Percentiles rank a stretch among this genome's conserved stretches.
phyloP scores from a whole-genome alignment of 257 asterid species.

The Solanum rostratum region DNA sequence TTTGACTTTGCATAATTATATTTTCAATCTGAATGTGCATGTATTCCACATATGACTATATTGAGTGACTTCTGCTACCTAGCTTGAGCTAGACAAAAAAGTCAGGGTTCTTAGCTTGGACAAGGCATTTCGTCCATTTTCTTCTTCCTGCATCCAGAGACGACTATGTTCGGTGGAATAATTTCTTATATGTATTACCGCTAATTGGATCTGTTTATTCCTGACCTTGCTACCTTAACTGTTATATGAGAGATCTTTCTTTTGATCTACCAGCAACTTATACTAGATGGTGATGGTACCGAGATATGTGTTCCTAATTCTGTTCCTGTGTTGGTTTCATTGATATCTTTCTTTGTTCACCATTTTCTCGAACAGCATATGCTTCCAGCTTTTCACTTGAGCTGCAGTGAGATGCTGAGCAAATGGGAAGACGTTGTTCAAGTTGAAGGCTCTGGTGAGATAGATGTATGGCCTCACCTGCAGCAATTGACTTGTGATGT shows the following conservation, averaged over 20 bases:
- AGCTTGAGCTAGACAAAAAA: not conserved
- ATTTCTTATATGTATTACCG: not conserved
- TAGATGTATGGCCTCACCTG: conserved; percentile 29
- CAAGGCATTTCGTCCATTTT: not conserved
- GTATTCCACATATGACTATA: not conserved
- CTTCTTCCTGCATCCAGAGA: not conserved
- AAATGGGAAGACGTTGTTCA: not conserved
- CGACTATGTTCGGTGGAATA: not conserved
- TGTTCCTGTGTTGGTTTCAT: not conserved
- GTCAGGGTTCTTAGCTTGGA: not conserved
- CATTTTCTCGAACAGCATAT: conserved; percentile 14
- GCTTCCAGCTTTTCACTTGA: conserved; percentile 28
- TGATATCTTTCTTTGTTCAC: not conserved
- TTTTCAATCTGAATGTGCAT: not conserved
- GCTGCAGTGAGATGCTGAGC: conserved; percentile 22
- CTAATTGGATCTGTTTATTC: not conserved
- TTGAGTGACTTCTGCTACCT: not conserved
- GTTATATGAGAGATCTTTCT: not conserved
- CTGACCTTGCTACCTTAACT: not conserved
- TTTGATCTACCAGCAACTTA: not conserved
- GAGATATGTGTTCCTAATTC: not conserved
- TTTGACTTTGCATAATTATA: not conserved
- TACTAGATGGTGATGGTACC: not conserved
- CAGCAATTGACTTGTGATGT: conserved; percentile 21
- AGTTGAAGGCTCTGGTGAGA: not conserved